These are phyloP conservation scores for Wallacemonas sp. DNA, from an alignment of 208 protist species.

Conservation along the genomic window DNA sequence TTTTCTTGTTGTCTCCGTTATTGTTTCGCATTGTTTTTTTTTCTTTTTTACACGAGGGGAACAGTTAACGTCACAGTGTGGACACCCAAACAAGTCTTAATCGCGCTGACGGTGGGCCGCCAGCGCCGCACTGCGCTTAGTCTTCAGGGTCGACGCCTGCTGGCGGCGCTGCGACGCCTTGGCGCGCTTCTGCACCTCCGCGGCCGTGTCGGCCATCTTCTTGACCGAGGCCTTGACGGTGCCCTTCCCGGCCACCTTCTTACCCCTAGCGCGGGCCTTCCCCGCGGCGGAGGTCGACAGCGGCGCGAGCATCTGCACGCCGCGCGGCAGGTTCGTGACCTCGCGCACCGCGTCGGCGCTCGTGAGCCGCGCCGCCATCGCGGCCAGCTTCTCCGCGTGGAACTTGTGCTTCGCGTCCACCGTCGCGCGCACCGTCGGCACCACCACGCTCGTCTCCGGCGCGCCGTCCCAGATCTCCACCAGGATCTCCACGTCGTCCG, in stretches of 20 bases:
- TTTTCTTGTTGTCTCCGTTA: too few species aligned
- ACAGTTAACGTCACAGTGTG: too few species aligned
- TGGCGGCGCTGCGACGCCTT: constrained; percentile 26
- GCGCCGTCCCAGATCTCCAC: constrained; percentile 77
- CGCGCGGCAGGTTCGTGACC: constrained; percentile 35
- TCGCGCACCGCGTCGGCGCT: constrained; percentile 59
- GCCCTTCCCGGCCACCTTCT: background rate
- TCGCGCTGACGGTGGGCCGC: constrained; percentile 11
- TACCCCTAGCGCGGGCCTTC: constrained; percentile 9
- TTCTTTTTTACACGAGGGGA: constrained; percentile 10
- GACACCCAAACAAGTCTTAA: too few species aligned
- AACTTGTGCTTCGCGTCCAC: constrained; percentile 5
- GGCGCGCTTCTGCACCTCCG: constrained; percentile 24
- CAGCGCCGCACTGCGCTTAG: constrained; percentile 30
- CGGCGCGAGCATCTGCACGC: constrained; percentile 41
- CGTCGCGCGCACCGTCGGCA: constrained; percentile 20
- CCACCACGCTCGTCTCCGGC: constrained; percentile 47
- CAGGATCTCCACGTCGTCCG: constrained; percentile 66
- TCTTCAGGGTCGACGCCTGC: constrained; percentile 43
- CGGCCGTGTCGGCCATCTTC: constrained; percentile 36
- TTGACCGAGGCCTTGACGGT: constrained; percentile 41
- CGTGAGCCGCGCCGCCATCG: constrained; percentile 36
- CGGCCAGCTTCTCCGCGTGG: constrained; percentile 23
- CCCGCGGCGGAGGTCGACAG: constrained; percentile 13
- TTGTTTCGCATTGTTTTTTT: constrained; percentile 6